A percentile compares a stretch with the other conserved stretches of the same genome.
phyloP scores from a whole-genome alignment of 2,329 filamentous ascomycete genomes.

The Stromatinia cepivora region DNA sequence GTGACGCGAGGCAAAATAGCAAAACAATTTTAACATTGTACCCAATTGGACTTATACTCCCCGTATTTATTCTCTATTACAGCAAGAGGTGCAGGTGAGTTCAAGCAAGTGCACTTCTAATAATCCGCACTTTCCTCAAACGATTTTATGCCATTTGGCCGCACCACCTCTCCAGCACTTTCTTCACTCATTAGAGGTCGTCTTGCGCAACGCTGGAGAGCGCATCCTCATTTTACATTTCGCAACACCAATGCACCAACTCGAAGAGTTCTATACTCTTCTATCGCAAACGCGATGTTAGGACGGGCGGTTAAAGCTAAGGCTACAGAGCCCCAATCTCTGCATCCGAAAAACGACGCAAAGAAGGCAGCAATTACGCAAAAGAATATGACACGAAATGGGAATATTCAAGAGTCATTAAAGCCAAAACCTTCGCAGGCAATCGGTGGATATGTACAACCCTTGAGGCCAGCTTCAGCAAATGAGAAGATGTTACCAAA shows the following conservation, averaged over 20 bases:
- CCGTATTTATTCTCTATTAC: neutral
- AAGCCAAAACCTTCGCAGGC: constrained; percentile 45
- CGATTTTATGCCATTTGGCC: constrained; percentile 41
- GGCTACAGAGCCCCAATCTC: constrained; percentile 23
- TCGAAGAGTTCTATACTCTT: constrained; percentile 32
- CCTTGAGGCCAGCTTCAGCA: constrained; percentile 31
- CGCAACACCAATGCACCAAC: constrained; percentile 31
- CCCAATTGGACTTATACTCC: neutral
- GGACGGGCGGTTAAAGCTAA: constrained; percentile 34
- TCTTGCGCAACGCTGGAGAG: constrained; percentile 38
- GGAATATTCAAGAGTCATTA: constrained; percentile 53
- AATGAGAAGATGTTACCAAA: constrained; percentile 27
- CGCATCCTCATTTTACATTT: constrained; percentile 25
- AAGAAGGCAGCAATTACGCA: constrained; percentile 58
- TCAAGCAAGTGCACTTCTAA: constrained; percentile 26
- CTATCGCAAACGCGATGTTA: constrained; percentile 42
- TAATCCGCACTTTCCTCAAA: constrained; percentile 20
- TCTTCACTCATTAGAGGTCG: constrained; percentile 34
- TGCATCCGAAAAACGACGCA: constrained; percentile 32
- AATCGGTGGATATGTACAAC: constrained; percentile 40
- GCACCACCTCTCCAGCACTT: constrained; percentile 32
- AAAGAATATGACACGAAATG: constrained; percentile 53
- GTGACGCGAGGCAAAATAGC: constrained; percentile 12
- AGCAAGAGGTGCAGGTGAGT: constrained; percentile 9
- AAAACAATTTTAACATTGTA: constrained; percentile 13